phyloP scores from a whole-genome alignment of 345 rosid genomes.

The Salix brachista region DNA sequence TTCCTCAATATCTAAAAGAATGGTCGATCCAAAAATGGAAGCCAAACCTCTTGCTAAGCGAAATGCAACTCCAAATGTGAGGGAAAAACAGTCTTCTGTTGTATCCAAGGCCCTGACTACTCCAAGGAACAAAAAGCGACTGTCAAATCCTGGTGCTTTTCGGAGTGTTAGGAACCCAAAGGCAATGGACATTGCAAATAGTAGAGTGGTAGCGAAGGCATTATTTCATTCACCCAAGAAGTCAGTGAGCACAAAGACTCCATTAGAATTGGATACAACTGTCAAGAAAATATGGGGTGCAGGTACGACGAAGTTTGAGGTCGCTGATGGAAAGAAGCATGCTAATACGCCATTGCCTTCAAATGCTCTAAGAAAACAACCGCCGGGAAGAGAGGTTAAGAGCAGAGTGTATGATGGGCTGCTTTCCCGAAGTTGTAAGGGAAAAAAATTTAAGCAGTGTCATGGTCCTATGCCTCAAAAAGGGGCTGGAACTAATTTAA shows the following conservation, averaged over 20 bases:
- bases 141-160: constrained; percentile 48
- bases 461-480: constrained; percentile 14
- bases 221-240: constrained; percentile 86
- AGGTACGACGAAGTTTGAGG: constrained; percentile 70
- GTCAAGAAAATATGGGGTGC: constrained; percentile 50
- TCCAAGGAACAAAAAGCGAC: constrained; percentile 42
- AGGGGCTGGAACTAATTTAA: constrained; percentile 30
- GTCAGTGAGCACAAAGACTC: constrained; percentile 45
- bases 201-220: constrained; percentile 51
- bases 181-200: constrained; percentile 31
- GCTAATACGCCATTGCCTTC: constrained; percentile 22
- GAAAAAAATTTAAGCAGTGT: constrained; percentile 7
- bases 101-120: constrained; percentile 56
- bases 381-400: constrained; percentile 67
- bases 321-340: constrained; percentile 40
- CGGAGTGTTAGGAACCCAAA: constrained; percentile 61
- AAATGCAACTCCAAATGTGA: constrained; percentile 42
- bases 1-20: constrained; percentile 60
- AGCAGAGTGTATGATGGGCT: constrained; percentile 82
- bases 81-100: constrained; percentile 30
- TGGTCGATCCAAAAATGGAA: constrained; percentile 43
- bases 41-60: constrained; percentile 24
- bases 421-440: constrained; percentile 32
- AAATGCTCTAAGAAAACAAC: constrained; percentile 41
- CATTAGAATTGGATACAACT: constrained; percentile 46